Evolutionary conservation across 495 filamentous ascomycete genomes (phyloP).

Genomic region (Schizothecium vesticola): DNA sequence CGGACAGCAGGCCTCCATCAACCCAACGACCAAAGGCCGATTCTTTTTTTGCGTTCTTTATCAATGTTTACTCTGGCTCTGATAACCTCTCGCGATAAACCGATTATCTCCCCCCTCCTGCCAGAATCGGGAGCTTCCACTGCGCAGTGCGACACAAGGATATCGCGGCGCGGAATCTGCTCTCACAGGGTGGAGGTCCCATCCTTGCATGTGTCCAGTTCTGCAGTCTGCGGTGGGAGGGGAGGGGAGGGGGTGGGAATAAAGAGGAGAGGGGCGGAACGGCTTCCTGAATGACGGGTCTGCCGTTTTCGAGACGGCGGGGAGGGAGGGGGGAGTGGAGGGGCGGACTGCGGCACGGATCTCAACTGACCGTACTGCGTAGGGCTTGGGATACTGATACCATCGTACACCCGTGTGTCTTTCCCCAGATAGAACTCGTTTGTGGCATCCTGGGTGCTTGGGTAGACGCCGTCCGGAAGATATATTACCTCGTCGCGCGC

Average conservation of each 20-base stretch:
- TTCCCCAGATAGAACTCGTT: slow-evolving; percentile 3
- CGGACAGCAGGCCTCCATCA: background rate
- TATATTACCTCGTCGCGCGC: background rate
- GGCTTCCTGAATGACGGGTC: slow-evolving; percentile 17
- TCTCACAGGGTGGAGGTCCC: background rate
- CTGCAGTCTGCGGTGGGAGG: background rate
- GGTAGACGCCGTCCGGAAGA: background rate
- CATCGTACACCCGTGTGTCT: background rate
- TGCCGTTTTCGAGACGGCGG: slow-evolving; percentile 11
- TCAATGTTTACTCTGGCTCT: background rate
- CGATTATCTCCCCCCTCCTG: background rate
- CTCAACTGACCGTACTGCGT: background rate
- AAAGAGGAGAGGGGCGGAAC: slow-evolving; percentile 13
- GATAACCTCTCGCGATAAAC: background rate
- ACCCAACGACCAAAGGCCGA: background rate
- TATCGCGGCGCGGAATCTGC: slow-evolving; percentile 12
- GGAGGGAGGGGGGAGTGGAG: background rate
- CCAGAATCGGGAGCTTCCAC: slow-evolving; percentile 2
- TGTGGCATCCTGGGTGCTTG: background rate
- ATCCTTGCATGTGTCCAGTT: background rate
- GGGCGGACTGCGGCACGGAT: background rate
- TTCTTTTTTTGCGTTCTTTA: background rate
- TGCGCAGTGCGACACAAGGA: background rate
- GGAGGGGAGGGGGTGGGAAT: background rate
- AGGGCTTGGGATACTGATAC: slow-evolving; percentile 5